A percentile compares a stretch with the other conserved stretches of the same genome.
phyloP scores from a whole-genome alignment of 2,329 filamentous ascomycete species.

The Fusarium falciforme region DNA sequence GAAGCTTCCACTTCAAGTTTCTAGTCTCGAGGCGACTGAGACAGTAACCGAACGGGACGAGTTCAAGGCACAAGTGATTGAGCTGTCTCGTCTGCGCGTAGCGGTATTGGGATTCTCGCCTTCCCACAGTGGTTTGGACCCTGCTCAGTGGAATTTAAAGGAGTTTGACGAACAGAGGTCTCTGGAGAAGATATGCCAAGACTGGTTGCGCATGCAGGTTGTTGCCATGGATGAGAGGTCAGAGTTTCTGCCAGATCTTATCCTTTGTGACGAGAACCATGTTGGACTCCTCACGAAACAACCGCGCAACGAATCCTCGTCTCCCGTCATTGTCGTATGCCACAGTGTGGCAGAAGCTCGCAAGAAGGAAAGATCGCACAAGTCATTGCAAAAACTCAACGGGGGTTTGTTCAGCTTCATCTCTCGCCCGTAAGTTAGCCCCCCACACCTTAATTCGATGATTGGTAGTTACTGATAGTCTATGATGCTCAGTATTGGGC shows the following conservation, averaged over 20 bases:
- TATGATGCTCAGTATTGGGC: conserved; percentile 46
- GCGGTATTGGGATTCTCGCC: conserved; percentile 4
- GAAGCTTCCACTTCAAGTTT: conserved; percentile 44
- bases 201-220: conserved; percentile 32
- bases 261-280: conserved; percentile 36
- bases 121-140: neutral
- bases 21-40: neutral
- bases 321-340: conserved; percentile 49
- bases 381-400: conserved; percentile 25
- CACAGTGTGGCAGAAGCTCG: conserved; percentile 46
- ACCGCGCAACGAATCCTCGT: conserved; percentile 12
- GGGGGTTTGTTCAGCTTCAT: conserved; percentile 49
- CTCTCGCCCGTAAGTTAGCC: conserved; percentile 50
- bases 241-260: conserved; percentile 41
- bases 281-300: neutral
- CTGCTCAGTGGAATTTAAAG: neutral
- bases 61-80: conserved; percentile 44
- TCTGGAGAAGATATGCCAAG: conserved; percentile 16
- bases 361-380: conserved; percentile 29
- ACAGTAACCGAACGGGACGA: conserved; percentile 31
- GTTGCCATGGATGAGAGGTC: neutral
- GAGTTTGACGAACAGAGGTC: conserved; percentile 5
- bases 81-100: conserved; percentile 47
- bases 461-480: neutral
- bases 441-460: rapidly evolving